Evolutionary conservation across 495 filamentous ascomycete species (phyloP).

Genomic region (Penicillium steckii): DNA sequence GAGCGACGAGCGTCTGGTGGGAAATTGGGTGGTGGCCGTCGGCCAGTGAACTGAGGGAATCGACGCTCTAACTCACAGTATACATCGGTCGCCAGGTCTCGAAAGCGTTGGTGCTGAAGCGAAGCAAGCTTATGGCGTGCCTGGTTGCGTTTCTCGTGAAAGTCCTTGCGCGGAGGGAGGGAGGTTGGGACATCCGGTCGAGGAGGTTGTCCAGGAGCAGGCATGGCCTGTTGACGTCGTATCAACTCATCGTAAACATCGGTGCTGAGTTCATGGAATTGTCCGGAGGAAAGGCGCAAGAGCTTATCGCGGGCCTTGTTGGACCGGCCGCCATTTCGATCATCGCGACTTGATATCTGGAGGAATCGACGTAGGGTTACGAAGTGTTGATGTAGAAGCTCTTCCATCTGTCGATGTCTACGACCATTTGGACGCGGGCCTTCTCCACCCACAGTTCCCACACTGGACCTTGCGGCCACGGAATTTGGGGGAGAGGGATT

Average conservation of each 20-base stretch:
- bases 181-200: constrained; percentile 62
- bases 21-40: constrained; percentile 41
- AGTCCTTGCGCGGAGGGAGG: constrained; percentile 77
- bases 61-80: constrained; percentile 90
- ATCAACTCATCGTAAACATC: constrained; percentile 96
- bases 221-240: constrained; percentile 70
- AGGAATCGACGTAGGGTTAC: constrained; percentile 75
- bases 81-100: constrained; percentile 92
- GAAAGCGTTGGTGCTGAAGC: constrained; percentile 77
- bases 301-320: constrained; percentile 93
- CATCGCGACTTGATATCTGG: constrained; percentile 63
- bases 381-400: constrained; percentile 78
- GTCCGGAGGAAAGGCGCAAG: constrained; percentile 79
- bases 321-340: constrained; percentile 68
- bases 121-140: constrained; percentile 91
- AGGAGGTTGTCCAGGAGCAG: constrained; percentile 51
- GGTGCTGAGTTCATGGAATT: constrained; percentile 95
- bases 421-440: constrained; percentile 47
- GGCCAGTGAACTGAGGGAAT: constrained; percentile 75
- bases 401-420: constrained; percentile 59
- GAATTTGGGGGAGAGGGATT: constrained; percentile 85
- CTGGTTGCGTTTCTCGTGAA: constrained; percentile 96
- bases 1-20: constrained; percentile 40
- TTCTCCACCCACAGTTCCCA: constrained; percentile 63
- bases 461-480: constrained; percentile 71